These are phyloP conservation scores for Lachnellula cervina DNA, from an alignment of 2,329 filamentous ascomycete species.

Conservation along the genomic window DNA sequence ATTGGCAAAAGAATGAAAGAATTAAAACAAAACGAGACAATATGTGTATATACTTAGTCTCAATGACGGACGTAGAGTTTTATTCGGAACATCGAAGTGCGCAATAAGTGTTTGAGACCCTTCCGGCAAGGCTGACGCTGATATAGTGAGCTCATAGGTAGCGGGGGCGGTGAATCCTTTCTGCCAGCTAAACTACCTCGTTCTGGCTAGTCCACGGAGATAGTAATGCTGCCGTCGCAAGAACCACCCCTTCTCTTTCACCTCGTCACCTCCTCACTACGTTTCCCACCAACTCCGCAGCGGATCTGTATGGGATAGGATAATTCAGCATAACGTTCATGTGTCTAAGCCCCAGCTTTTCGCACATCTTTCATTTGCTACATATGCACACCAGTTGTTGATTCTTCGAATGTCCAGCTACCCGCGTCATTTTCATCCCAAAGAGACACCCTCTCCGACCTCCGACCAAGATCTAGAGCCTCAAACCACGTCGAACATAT, in stretches of 20 bases:
- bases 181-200: too few relatives aligned
- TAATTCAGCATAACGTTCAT: too few relatives aligned
- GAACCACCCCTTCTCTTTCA: not conserved
- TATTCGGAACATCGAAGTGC: too few relatives aligned
- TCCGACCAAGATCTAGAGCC: not conserved
- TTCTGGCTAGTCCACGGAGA: too few relatives aligned
- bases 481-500: not conserved
- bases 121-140: too few relatives aligned
- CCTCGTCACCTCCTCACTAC: not conserved
- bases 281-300: not conserved
- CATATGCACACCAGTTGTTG: not conserved
- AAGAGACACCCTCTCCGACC: not conserved
- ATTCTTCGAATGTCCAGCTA: not conserved
- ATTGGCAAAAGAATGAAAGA: too few relatives aligned
- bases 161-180: too few relatives aligned
- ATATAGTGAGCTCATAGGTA: too few relatives aligned
- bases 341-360: not conserved
- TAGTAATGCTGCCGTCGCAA: not conserved
- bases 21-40: too few relatives aligned
- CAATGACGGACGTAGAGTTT: too few relatives aligned
- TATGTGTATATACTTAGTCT: too few relatives aligned
- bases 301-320: not conserved
- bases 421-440: not conserved
- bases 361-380: not conserved
- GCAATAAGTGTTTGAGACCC: too few relatives aligned